phyloP scores from a whole-genome alignment of 176 grass and related monocot genomes.

The Tillandsia leiboldiana region DNA sequence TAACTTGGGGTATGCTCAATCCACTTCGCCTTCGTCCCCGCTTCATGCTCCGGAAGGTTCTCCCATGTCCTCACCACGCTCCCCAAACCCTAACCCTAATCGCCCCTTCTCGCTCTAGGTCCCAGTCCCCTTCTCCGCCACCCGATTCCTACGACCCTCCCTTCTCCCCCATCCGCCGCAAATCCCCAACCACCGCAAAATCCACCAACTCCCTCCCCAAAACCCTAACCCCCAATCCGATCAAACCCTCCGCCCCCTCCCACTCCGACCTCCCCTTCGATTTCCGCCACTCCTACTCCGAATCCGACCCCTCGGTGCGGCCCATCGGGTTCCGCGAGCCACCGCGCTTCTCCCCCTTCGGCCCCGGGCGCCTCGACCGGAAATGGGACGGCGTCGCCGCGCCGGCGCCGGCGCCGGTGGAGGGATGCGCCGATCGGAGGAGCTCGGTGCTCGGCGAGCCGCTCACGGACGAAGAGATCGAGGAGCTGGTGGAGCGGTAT shows the following conservation, averaged over 20 bases:
- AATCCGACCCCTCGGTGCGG: slow-evolving; percentile 36
- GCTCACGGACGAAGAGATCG: slow-evolving; percentile 38
- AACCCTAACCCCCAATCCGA: slow-evolving; percentile 4
- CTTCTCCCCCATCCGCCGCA: neutral
- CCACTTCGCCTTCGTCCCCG: too few relatives aligned
- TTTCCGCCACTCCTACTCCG: slow-evolving; percentile 57
- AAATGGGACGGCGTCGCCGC: slow-evolving; percentile 44
- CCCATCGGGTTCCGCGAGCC: slow-evolving; percentile 76
- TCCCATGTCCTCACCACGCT: neutral
- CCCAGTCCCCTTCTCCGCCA: slow-evolving; percentile 13
- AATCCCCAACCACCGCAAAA: neutral
- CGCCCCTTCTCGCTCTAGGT: slow-evolving; percentile 6
- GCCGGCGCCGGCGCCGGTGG: neutral
- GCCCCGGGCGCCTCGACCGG: slow-evolving; percentile 48
- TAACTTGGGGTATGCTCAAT: too few relatives aligned
- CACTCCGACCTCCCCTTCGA: slow-evolving; percentile 53
- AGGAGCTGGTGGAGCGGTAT: slow-evolving; percentile 41
- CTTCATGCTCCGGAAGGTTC: neutral
- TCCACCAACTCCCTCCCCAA: slow-evolving; percentile 10
- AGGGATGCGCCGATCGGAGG: neutral
- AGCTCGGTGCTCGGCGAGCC: slow-evolving; percentile 32
- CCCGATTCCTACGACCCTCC: slow-evolving; percentile 3
- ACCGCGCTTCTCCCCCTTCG: slow-evolving; percentile 64
- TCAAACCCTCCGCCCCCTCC: slow-evolving; percentile 30
- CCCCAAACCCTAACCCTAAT: slow-evolving; percentile 21